These are phyloP conservation scores for Annona cherimola DNA, from an alignment of 164 flowering plant species.

Conservation along the genomic window DNA sequence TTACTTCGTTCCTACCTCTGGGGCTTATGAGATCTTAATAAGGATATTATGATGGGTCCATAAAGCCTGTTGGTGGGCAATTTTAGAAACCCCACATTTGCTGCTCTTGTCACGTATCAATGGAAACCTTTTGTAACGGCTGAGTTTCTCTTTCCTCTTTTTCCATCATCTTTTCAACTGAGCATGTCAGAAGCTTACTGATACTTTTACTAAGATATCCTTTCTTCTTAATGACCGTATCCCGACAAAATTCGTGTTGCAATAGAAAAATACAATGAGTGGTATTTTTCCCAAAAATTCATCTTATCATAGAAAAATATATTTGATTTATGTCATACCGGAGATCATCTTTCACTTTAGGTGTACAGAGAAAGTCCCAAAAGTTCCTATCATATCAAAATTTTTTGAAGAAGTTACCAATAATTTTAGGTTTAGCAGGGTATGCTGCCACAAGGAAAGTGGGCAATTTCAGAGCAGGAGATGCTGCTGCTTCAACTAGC, in stretches of 20 bases:
- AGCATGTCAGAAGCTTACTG: not conserved
- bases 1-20: not conserved
- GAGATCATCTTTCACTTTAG: not conserved
- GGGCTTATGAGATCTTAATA: not conserved
- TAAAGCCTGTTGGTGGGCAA: not conserved
- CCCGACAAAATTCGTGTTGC: not conserved
- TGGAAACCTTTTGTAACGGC: not conserved
- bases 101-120: not conserved
- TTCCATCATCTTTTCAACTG: not conserved
- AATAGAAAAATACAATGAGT: not conserved
- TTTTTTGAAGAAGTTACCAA: not conserved
- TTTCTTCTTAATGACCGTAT: not conserved
- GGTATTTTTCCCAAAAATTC: not conserved
- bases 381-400: not conserved
- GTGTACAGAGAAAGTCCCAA: not conserved
- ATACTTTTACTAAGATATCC: not conserved
- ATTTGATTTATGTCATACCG: not conserved
- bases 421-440: slow-evolving; percentile 32
- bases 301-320: not conserved
- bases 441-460: slow-evolving; percentile 44
- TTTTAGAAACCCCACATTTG: too few relatives aligned
- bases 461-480: slow-evolving; percentile 40
- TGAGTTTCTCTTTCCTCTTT: not conserved
- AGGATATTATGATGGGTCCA: not conserved
- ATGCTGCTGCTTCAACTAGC: slow-evolving; percentile 30